phyloP scores from a whole-genome alignment of 2,329 filamentous ascomycete genomes.

The Ceratocystis cacaofunesta region DNA sequence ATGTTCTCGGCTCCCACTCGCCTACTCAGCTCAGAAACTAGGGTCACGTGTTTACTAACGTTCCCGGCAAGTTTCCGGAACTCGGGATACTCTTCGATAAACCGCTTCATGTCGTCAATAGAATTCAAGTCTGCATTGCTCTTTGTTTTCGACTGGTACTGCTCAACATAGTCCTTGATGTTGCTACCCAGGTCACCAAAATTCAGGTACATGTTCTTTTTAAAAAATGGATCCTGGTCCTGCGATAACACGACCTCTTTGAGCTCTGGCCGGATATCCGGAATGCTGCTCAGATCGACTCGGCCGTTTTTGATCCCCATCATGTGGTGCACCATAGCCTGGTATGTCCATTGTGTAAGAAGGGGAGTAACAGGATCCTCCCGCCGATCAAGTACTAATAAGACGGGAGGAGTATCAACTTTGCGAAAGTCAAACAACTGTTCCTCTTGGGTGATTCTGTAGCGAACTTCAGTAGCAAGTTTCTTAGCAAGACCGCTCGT shows the following conservation, averaged over 20 bases:
- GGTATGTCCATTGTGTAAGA: slow-evolving; percentile 96
- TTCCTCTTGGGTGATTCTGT: slow-evolving; percentile 88
- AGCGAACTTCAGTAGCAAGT: slow-evolving; percentile 79
- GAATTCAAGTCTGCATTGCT: slow-evolving; percentile 92
- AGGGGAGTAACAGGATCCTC: slow-evolving; percentile 91
- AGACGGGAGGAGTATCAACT: slow-evolving; percentile 83
- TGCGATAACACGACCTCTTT: slow-evolving; percentile 91
- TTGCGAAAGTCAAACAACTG: slow-evolving; percentile 93
- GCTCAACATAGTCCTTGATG: slow-evolving; percentile 96
- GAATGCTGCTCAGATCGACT: slow-evolving; percentile 72
- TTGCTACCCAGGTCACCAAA: slow-evolving; percentile 91
- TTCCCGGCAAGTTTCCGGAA: slow-evolving; percentile 95
- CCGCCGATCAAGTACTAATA: slow-evolving; percentile 77
- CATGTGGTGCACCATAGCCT: slow-evolving; percentile 98
- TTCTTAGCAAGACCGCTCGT: slow-evolving; percentile 86
- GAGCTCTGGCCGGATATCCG: slow-evolving; percentile 71
- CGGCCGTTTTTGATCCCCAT: slow-evolving; percentile 90
- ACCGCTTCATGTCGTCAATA: slow-evolving; percentile 96
- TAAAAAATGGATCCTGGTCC: slow-evolving; percentile 97
- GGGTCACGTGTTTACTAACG: slow-evolving; percentile 93
- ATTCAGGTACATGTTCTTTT: slow-evolving; percentile 97
- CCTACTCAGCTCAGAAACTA: slow-evolving; percentile 85
- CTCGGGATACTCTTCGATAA: slow-evolving; percentile 96
- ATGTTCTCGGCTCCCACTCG: slow-evolving; percentile 73
- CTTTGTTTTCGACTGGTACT: slow-evolving; percentile 96